These are phyloP conservation scores for Penicillium polonicum DNA, from an alignment of 2,329 filamentous ascomycete genomes.

Conservation along the genomic window DNA sequence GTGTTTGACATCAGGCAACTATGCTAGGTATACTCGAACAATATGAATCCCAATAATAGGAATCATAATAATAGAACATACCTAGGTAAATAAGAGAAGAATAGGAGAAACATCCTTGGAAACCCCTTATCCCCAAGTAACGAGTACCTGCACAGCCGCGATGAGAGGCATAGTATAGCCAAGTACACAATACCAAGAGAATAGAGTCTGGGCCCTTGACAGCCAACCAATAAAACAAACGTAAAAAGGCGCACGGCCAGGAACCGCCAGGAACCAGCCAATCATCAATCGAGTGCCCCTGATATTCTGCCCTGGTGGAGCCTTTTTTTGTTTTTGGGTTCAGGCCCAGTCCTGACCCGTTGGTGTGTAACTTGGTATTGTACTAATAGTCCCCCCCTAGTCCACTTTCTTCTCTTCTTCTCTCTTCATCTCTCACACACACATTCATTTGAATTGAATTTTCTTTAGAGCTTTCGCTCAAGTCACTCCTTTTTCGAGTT, in stretches of 20 bases:
- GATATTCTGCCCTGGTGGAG: slow-evolving; percentile 10
- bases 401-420: slow-evolving; percentile 11
- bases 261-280: slow-evolving; percentile 18
- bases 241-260: slow-evolving; percentile 5
- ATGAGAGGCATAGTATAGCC: neutral
- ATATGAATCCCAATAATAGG: neutral
- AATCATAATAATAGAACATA: neutral
- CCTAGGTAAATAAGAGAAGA: neutral
- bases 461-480: slow-evolving; percentile 17
- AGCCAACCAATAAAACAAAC: slow-evolving; percentile 14
- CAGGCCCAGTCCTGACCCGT: slow-evolving; percentile 1
- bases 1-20: slow-evolving; percentile 14
- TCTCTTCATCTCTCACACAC: slow-evolving; percentile 8
- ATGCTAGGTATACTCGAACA: neutral
- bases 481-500: slow-evolving; percentile 22
- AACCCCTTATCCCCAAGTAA: slow-evolving; percentile 5
- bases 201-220: slow-evolving; percentile 9
- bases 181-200: slow-evolving; percentile 11
- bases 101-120: neutral
- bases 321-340: slow-evolving; percentile 1
- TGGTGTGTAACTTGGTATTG: slow-evolving; percentile 7
- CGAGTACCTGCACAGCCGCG: slow-evolving; percentile 6
- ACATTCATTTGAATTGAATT: slow-evolving; percentile 25
- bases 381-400: slow-evolving; percentile 6
- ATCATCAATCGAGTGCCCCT: slow-evolving; percentile 18